Conservation (phyloP, 805 yeast genomes). For the Candida maesae region DNA sequence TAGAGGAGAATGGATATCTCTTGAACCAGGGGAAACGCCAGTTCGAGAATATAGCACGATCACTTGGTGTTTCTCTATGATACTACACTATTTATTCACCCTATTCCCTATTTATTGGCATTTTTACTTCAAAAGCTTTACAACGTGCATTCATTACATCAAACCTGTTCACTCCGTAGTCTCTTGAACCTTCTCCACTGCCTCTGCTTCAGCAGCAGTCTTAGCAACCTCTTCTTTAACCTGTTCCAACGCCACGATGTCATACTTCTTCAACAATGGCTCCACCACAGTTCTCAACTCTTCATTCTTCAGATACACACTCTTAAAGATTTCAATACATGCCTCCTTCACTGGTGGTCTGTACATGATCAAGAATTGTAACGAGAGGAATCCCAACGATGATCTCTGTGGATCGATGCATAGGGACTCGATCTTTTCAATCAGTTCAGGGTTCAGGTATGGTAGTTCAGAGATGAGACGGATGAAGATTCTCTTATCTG, state of each 20-base stretch:
- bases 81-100: neutral
- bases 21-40: conserved; percentile 10
- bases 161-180: no score
- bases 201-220: no score
- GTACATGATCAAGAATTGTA: conserved; percentile 82
- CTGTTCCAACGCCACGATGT: conserved; percentile 13
- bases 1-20: conserved; percentile 13
- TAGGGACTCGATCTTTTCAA: conserved; percentile 63
- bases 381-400: conserved; percentile 74
- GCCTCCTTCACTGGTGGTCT: conserved; percentile 73
- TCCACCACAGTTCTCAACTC: conserved; percentile 44
- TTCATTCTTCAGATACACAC: conserved; percentile 45
- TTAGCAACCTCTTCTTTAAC: neutral
- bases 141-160: neutral
- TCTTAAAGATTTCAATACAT: conserved; percentile 47
- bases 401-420: conserved; percentile 84
- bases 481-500: conserved; percentile 76
- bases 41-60: conserved; percentile 9
- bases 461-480: conserved; percentile 88
- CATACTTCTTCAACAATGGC: conserved; percentile 46
- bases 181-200: no score
- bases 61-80: conserved; percentile 6
- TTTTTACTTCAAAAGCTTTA: no score
- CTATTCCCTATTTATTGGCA: neutral
- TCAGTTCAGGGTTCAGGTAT: conserved; percentile 55